Conservation (phyloP, 139 green algal species). For the Chlorella sp. region DNA sequence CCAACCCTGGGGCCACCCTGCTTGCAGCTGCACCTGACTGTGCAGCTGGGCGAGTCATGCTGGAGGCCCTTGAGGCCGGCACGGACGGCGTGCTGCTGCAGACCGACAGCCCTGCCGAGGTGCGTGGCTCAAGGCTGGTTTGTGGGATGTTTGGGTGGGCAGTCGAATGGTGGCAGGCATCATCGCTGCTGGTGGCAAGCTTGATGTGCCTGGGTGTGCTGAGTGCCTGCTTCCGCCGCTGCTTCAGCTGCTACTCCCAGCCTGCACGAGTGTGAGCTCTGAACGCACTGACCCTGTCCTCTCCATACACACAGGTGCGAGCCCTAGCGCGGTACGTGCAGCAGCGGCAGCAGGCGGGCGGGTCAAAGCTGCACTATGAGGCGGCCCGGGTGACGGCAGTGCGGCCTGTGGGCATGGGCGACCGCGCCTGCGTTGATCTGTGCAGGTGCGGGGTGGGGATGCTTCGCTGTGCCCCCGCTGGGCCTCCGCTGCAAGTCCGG, state of each 20-base stretch:
- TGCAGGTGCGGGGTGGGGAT: background rate
- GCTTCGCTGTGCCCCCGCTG: background rate
- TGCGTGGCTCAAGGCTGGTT: constrained; percentile 27
- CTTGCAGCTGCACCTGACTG: constrained; percentile 62
- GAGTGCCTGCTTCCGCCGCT: too few species aligned
- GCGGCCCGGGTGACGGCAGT: constrained; percentile 64
- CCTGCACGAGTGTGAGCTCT: background rate
- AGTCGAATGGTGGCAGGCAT: too few species aligned
- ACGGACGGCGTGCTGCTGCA: constrained; percentile 83
- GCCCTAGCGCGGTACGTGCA: constrained; percentile 51
- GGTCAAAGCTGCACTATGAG: constrained; percentile 40
- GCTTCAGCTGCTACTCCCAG: background rate
- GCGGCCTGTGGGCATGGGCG: constrained; percentile 77
- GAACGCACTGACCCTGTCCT: background rate
- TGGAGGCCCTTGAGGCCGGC: constrained; percentile 86
- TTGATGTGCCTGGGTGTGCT: background rate
- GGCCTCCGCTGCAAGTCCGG: too few species aligned
- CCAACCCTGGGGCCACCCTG: constrained; percentile 45
- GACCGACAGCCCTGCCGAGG: constrained; percentile 74
- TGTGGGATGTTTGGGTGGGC: too few species aligned
- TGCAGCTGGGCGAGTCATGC: constrained; percentile 66
- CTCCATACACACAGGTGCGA: constrained; percentile 42
- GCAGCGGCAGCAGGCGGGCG: constrained; percentile 10
- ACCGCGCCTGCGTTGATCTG: constrained; percentile 80
- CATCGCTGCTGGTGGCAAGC: too few species aligned